Conservation (phyloP, 179 eudicot genomes). For the Beta lomatogona region DNA sequence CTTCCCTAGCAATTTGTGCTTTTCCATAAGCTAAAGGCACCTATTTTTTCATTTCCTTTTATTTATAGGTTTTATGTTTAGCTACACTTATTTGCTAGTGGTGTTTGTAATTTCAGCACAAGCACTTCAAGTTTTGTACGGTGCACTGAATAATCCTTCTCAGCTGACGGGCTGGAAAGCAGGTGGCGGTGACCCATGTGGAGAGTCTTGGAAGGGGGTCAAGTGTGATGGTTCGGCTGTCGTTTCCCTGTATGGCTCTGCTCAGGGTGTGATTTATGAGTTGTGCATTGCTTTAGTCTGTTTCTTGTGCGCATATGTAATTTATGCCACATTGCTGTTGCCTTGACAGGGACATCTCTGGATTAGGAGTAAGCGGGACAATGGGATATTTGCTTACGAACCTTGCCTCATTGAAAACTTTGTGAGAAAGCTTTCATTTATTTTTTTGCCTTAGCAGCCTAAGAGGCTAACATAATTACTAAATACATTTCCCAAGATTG, state of each 20-base stretch:
- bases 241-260: slow-evolving; percentile 66
- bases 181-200: slow-evolving; percentile 91
- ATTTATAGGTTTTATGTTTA: background rate
- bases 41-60: background rate
- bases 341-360: slow-evolving; percentile 67
- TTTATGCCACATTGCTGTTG: slow-evolving; percentile 27
- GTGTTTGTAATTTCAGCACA: slow-evolving; percentile 50
- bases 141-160: slow-evolving; percentile 73
- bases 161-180: slow-evolving; percentile 84
- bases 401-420: slow-evolving; percentile 60
- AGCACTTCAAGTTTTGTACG: slow-evolving; percentile 81
- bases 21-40: background rate
- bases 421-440: slow-evolving; percentile 48
- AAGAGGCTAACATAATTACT: too few relatives aligned
- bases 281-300: background rate
- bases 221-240: slow-evolving; percentile 86
- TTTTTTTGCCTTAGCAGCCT: background rate
- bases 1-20: background rate
- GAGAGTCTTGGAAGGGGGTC: slow-evolving; percentile 90
- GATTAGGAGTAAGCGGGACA: slow-evolving; percentile 74
- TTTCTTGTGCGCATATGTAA: slow-evolving; percentile 5
- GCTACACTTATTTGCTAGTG: background rate
- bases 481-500: too few relatives aligned
- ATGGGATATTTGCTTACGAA: slow-evolving; percentile 83
- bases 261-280: background rate